Evolutionary conservation across 768 basidiomycete species (phyloP).

Genomic region (Psilocybe tampanensis): DNA sequence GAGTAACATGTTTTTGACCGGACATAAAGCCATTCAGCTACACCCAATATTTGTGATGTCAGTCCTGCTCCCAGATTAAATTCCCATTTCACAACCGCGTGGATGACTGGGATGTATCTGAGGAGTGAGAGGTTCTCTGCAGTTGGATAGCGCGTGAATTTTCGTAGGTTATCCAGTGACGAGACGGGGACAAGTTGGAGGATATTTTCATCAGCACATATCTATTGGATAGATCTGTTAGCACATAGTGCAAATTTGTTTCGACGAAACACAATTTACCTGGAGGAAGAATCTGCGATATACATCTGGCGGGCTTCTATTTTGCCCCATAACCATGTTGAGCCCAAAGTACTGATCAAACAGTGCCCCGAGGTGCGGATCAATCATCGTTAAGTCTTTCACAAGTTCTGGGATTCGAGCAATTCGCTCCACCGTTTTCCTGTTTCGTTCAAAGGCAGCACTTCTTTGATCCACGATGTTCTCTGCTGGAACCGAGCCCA

Average conservation of each 20-base stretch:
- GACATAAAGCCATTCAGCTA: conserved; percentile 11
- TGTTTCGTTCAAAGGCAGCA: not conserved
- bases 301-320: not conserved
- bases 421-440: not conserved
- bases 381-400: not conserved
- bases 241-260: not conserved
- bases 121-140: not conserved
- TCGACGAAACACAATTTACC: not conserved
- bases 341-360: conserved; percentile 2
- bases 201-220: conserved; percentile 2
- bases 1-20: too few relatives aligned
- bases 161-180: not conserved
- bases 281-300: conserved; percentile 1
- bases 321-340: not conserved
- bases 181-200: conserved; percentile 1
- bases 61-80: not conserved
- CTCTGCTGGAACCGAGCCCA: not conserved
- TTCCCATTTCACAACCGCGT: not conserved
- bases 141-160: not conserved
- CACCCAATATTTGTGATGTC: not conserved
- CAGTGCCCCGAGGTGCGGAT: not conserved
- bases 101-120: not conserved
- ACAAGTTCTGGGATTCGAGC: not conserved
- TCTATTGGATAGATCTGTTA: not conserved
- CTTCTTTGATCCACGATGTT: not conserved